A percentile compares a stretch with the other conserved stretches of the same genome.
Evolutionary conservation across 148 eudicot genomes (phyloP).

Genomic region (Dysphania ambrosioides): DNA sequence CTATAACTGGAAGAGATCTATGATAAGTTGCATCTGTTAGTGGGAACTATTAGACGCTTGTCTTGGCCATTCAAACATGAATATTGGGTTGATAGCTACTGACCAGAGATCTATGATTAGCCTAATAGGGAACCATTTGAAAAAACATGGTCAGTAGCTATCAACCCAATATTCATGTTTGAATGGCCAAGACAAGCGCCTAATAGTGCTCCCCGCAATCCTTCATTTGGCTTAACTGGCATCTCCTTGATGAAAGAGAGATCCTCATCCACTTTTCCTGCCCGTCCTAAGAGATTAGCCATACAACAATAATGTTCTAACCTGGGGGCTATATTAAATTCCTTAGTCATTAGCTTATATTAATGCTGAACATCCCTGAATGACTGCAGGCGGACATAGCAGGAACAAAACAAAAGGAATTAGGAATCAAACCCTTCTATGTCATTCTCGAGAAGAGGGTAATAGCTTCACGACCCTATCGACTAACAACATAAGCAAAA

Average conservation of each 20-base stretch:
- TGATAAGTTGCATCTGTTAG: too few relatives aligned
- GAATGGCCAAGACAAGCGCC: slow-evolving; percentile 58
- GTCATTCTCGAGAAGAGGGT: slow-evolving; percentile 55
- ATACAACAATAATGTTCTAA: slow-evolving; percentile 67
- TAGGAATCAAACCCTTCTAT: slow-evolving; percentile 45
- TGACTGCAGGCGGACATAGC: slow-evolving; percentile 85
- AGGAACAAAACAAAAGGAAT: slow-evolving; percentile 69
- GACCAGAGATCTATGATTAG: too few relatives aligned
- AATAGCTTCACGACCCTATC: slow-evolving; percentile 50
- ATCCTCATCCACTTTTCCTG: slow-evolving; percentile 57
- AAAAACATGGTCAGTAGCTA: slow-evolving; percentile 61
- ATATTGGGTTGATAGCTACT: slow-evolving; percentile 52
- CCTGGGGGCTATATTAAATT: slow-evolving; percentile 53
- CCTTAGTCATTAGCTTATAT: slow-evolving; percentile 52
- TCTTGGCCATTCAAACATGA: slow-evolving; percentile 46
- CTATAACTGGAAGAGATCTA: too few relatives aligned
- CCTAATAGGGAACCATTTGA: slow-evolving; percentile 51
- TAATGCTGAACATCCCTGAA: slow-evolving; percentile 52
- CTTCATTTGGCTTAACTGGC: slow-evolving; percentile 53
- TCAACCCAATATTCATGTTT: slow-evolving; percentile 44
- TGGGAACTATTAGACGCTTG: slow-evolving; percentile 66
- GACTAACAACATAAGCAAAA: slow-evolving; percentile 69
- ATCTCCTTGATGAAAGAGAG: slow-evolving; percentile 49
- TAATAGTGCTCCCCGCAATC: slow-evolving; percentile 66
- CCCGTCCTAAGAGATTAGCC: slow-evolving; percentile 68